These are phyloP conservation scores for Podaxis sp. DNA, from an alignment of 768 basidiomycete genomes.

Conservation along the genomic window DNA sequence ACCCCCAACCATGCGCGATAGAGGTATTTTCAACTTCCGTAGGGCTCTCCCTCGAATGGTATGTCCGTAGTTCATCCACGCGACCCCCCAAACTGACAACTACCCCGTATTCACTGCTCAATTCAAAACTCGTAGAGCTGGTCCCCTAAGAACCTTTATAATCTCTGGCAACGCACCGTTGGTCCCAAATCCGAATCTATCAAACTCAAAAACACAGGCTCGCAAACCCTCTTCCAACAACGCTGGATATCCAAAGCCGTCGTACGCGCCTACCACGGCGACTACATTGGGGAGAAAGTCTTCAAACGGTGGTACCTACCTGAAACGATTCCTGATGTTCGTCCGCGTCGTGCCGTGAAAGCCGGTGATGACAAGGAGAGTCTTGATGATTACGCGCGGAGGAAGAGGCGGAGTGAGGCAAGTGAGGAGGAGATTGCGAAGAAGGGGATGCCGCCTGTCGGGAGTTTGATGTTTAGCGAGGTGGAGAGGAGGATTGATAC, in stretches of 20 bases:
- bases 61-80: constrained; percentile 16
- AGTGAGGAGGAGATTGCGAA: constrained; percentile 50
- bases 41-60: constrained; percentile 83
- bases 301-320: constrained; percentile 98
- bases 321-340: constrained; percentile 79
- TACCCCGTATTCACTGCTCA: not conserved
- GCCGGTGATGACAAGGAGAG: constrained; percentile 40
- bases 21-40: constrained; percentile 32
- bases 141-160: constrained; percentile 85
- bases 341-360: constrained; percentile 49
- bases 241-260: constrained; percentile 87
- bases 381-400: constrained; percentile 58
- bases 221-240: constrained; percentile 80
- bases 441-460: constrained; percentile 82
- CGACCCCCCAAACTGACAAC: not conserved
- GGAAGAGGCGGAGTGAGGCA: constrained; percentile 49
- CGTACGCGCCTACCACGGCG: constrained; percentile 92
- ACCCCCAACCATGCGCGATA: constrained; percentile 36
- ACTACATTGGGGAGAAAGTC: constrained; percentile 86
- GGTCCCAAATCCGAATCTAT: constrained; percentile 48
- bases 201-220: constrained; percentile 51
- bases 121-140: constrained; percentile 61
- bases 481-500: constrained; percentile 95
- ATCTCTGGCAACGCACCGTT: constrained; percentile 76
- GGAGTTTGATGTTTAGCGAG: constrained; percentile 92